Percentiles rank a stretch among this genome's conserved stretches.
phyloP scores from a whole-genome alignment of 2,329 filamentous ascomycete species.

The Aspergillus candidus region DNA sequence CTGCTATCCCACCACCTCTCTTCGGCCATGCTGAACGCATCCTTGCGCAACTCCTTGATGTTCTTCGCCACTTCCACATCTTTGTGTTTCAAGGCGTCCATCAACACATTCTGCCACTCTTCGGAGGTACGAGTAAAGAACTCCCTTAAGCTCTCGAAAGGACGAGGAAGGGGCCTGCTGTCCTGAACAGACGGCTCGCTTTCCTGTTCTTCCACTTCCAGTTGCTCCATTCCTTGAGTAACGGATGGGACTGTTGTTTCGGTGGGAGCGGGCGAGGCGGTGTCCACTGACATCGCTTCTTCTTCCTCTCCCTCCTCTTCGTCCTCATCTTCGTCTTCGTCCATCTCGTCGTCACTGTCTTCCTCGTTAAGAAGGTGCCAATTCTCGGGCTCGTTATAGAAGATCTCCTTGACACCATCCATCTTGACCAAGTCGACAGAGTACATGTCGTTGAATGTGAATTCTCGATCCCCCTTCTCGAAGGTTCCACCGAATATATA shows the following conservation, averaged over 20 bases:
- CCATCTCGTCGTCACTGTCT: constrained; percentile 53
- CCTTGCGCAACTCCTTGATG: constrained; percentile 87
- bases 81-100: constrained; percentile 67
- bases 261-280: constrained; percentile 31
- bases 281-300: constrained; percentile 41
- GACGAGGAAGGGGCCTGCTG: constrained; percentile 66
- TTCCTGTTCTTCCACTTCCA: constrained; percentile 35
- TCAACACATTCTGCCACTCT: constrained; percentile 83
- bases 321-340: constrained; percentile 39
- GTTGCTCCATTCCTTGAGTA: constrained; percentile 32
- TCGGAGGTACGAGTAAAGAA: constrained; percentile 85
- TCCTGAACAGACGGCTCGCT: constrained; percentile 55
- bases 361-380: constrained; percentile 64
- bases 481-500: constrained; percentile 95
- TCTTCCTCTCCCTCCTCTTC: constrained; percentile 41
- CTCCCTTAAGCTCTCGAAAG: constrained; percentile 84
- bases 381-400: constrained; percentile 75
- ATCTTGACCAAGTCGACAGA: constrained; percentile 90
- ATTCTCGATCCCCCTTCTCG: constrained; percentile 91
- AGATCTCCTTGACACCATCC: constrained; percentile 88
- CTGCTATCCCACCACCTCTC: constrained; percentile 98
- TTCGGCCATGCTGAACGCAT: constrained; percentile 84
- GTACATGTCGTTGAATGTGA: constrained; percentile 92
- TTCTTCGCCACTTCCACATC: constrained; percentile 52
- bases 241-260: constrained; percentile 33